Base-by-base conservation (phyloP, 2,329 filamentous ascomycete genomes). In the Penicillium sp. region DNA sequence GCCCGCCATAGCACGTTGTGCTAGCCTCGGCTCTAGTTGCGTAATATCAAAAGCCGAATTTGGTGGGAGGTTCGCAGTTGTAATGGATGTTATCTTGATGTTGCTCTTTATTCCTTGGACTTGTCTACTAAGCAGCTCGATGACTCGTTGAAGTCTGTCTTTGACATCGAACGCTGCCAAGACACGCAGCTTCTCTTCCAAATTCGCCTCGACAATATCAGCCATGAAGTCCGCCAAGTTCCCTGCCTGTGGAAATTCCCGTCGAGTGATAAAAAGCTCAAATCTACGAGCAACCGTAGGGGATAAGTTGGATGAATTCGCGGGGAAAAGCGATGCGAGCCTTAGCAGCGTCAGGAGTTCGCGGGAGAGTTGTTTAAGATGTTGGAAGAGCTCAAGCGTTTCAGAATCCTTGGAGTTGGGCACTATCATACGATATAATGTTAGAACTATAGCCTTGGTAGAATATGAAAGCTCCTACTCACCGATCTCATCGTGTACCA, bases 171-270 rank as follows among this genome's bases (percentile, higher is more conserved):
- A 74, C 0, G 91, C 86, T n/a, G 90, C 84, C 35, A 99, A 79
- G 16, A 99, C 84, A 56, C 89, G 85, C 54, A 99, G 80, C 72
- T 96, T 97, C 69, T 99, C 94, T 71, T 96, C 91, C 61, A 95
- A 89, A 9, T 85, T 88, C 51, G 89, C 87, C 61, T 96, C 91
- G 2, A 96, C 84, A 23, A 97, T 83, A 68, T 96, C 96, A 40
- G 91, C 88, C 91, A 99, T 97, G 70, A 97, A 97, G 71, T 99
- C 94, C 6, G 94, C 93, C 9, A 99, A 80, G 8, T 85, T 78
- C 2, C 93, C 93, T 1, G 92, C 92, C 63, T 97, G 91, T 43
- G 84, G 80, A 51, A 94, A 71, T 58, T 91, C 86, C 69, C 94
- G 95, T 70, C 88, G 86, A 30, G 86, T 82, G 61, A 99, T 96